Conservation (phyloP, 1,284 basidiomycete species). For the Fomitopsis pinicola region DNA sequence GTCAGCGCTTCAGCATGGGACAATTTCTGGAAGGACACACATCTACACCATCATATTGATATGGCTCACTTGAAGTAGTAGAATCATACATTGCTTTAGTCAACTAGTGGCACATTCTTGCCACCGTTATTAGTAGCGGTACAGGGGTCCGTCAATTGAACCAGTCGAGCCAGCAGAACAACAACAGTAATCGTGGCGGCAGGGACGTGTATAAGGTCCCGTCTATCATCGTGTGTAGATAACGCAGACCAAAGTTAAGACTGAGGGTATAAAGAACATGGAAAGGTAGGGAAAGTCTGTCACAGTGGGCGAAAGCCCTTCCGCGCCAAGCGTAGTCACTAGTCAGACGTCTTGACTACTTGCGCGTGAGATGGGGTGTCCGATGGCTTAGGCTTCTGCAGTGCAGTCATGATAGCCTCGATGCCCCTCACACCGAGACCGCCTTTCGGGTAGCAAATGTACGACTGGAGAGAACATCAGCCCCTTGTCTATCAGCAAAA, state of each 20-base stretch:
- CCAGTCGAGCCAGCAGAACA: neutral
- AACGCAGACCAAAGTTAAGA: neutral
- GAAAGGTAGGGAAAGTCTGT: no score
- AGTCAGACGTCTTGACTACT: neutral
- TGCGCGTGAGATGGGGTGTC: neutral
- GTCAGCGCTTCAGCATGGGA: no score
- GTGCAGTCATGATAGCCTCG: slow-evolving; percentile 34
- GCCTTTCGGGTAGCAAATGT: slow-evolving; percentile 29
- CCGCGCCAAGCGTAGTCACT: neutral
- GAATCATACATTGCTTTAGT: slow-evolving; percentile 12
- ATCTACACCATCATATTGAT: no score
- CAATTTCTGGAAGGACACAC: no score
- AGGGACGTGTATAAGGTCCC: neutral
- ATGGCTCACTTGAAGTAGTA: no score
- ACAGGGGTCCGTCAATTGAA: neutral
- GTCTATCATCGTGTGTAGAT: neutral
- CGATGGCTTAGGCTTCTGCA: slow-evolving; percentile 27
- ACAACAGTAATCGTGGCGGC: neutral
- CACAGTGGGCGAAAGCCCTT: no score
- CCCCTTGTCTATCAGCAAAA: slow-evolving; percentile 5
- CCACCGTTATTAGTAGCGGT: no score
- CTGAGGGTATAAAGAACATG: neutral
- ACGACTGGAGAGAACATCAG: slow-evolving; percentile 17
- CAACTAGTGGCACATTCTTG: slow-evolving; percentile 16
- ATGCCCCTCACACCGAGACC: slow-evolving; percentile 30